phyloP scores from a whole-genome alignment of 2,329 filamentous ascomycete species.

The Delphinella strobiligena region DNA sequence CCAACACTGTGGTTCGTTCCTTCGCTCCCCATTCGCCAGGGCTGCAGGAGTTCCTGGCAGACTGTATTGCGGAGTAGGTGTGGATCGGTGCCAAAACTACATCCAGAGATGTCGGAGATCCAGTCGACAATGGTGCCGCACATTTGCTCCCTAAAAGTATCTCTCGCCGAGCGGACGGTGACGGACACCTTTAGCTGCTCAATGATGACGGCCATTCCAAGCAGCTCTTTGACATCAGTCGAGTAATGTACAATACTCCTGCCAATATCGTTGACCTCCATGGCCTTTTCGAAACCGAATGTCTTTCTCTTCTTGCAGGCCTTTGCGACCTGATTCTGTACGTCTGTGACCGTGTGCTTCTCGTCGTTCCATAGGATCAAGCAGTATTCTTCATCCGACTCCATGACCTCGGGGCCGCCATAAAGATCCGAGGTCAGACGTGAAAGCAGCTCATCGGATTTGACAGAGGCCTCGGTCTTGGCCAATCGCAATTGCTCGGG shows the following conservation, averaged over 20 bases:
- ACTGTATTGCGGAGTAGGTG: slow-evolving; percentile 68
- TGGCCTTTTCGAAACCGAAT: slow-evolving; percentile 63
- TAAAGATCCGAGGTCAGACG: slow-evolving; percentile 68
- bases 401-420: slow-evolving; percentile 42
- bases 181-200: slow-evolving; percentile 95
- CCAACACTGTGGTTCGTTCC: slow-evolving; percentile 70
- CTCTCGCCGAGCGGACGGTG: slow-evolving; percentile 82
- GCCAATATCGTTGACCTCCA: slow-evolving; percentile 81
- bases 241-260: slow-evolving; percentile 73
- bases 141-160: slow-evolving; percentile 97
- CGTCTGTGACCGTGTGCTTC: slow-evolving; percentile 90
- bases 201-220: slow-evolving; percentile 71
- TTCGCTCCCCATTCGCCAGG: slow-evolving; percentile 77
- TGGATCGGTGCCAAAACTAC: slow-evolving; percentile 68
- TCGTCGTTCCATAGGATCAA: slow-evolving; percentile 95
- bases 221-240: slow-evolving; percentile 56
- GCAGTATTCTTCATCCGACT: slow-evolving; percentile 60
- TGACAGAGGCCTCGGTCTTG: slow-evolving; percentile 72
- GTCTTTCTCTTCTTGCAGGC: slow-evolving; percentile 64
- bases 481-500: slow-evolving; percentile 83
- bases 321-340: slow-evolving; percentile 77
- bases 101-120: slow-evolving; percentile 85
- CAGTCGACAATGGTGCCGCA: slow-evolving; percentile 95
- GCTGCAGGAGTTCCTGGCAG: slow-evolving; percentile 81
- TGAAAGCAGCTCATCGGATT: slow-evolving; percentile 69